Evolutionary conservation across 495 filamentous ascomycete genomes (phyloP).

Genomic region (Aspergillus sclerotiicarbonarius): DNA sequence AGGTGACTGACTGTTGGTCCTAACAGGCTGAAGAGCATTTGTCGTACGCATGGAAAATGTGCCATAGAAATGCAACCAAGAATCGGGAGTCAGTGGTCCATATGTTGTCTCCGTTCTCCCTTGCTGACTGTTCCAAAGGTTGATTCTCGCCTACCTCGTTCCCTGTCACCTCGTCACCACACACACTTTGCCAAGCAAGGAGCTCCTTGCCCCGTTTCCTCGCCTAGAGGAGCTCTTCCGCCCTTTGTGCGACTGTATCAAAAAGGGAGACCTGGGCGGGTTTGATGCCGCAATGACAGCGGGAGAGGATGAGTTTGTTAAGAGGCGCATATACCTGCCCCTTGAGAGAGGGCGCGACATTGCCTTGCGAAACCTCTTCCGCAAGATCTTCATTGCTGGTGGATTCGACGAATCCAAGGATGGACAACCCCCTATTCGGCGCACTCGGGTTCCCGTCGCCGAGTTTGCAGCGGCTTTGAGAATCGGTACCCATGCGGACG

Average conservation of each 20-base stretch:
- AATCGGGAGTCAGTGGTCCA: constrained; percentile 70
- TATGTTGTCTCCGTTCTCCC: background rate
- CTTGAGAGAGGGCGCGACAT: constrained; percentile 91
- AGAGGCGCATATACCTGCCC: constrained; percentile 91
- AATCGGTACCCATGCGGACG: constrained; percentile 50
- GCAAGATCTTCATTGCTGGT: constrained; percentile 81
- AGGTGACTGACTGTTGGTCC: constrained; percentile 19
- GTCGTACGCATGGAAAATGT: constrained; percentile 72
- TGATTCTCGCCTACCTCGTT: constrained; percentile 94
- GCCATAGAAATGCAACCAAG: constrained; percentile 63
- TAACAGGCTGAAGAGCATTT: constrained; percentile 75
- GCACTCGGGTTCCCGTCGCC: constrained; percentile 73
- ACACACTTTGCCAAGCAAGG: constrained; percentile 71
- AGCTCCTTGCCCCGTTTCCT: constrained; percentile 72
- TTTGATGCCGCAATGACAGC: constrained; percentile 82
- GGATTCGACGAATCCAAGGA: constrained; percentile 75
- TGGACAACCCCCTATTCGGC: constrained; percentile 57
- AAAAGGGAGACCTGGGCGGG: constrained; percentile 71
- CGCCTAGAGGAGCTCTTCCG: constrained; percentile 74
- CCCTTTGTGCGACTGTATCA: constrained; percentile 74
- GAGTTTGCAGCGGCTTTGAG: constrained; percentile 72
- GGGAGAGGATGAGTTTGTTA: constrained; percentile 85
- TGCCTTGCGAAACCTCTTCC: constrained; percentile 80
- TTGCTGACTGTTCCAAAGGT: constrained; percentile 47
- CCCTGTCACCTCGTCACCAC: constrained; percentile 86